Percentiles rank a stretch among this genome's conserved stretches.
phyloP scores from a whole-genome alignment of 805 yeast species.

The Metschnikowia chrysomelidarum region DNA sequence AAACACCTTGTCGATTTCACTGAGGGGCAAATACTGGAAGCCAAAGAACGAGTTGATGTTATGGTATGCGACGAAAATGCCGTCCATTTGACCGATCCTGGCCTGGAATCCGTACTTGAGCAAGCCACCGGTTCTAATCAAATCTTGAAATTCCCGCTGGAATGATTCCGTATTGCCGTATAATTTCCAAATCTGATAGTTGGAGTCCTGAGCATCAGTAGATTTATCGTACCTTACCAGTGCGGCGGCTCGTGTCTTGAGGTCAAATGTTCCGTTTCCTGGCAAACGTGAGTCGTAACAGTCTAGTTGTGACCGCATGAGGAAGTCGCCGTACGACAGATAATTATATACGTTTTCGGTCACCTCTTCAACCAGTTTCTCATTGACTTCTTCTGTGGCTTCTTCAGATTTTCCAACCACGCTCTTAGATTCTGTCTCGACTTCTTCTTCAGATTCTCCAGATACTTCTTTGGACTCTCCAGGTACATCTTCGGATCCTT shows the following conservation, averaged over 20 bases:
- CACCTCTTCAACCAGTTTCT: not conserved
- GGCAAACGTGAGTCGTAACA: conserved; percentile 76
- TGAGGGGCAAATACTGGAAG: conserved; percentile 79
- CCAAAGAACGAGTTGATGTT: conserved; percentile 81
- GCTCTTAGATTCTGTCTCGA: conserved; percentile 8
- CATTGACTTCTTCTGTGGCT: no score
- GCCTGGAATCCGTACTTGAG: conserved; percentile 89
- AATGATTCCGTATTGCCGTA: conserved; percentile 75
- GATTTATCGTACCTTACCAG: conserved; percentile 78
- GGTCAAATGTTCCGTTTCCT: conserved; percentile 87
- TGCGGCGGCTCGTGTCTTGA: conserved; percentile 88
- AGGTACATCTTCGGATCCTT: no score
- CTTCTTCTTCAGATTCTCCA: conserved; percentile 15
- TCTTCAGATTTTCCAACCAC: no score
- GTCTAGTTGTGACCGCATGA: conserved; percentile 90
- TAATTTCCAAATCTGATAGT: conserved; percentile 63
- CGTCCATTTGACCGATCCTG: conserved; percentile 95
- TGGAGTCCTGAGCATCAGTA: conserved; percentile 52
- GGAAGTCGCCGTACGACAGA: conserved; percentile 61
- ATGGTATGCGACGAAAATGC: conserved; percentile 89
- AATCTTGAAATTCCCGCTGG: conserved; percentile 75
- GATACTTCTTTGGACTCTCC: not conserved
- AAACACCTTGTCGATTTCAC: conserved; percentile 57
- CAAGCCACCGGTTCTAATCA: conserved; percentile 67
- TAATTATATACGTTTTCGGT: conserved; percentile 60